These are phyloP conservation scores for Coelastrella sp. DNA, from an alignment of 139 green algal genomes.

Conservation along the genomic window DNA sequence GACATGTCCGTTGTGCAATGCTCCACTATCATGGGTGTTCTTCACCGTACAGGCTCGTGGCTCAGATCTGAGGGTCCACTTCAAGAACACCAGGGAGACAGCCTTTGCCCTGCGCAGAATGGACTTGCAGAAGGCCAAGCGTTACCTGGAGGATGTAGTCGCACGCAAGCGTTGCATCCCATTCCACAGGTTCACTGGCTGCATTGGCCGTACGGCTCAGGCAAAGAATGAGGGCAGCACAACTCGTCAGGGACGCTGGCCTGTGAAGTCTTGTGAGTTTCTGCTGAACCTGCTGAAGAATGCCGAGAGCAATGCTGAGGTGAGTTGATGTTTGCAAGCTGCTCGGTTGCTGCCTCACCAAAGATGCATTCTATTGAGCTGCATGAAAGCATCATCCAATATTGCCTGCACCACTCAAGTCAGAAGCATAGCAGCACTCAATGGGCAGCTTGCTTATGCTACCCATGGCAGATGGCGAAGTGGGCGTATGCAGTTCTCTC, in stretches of 20 bases:
- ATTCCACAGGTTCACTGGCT: slow-evolving; percentile 95
- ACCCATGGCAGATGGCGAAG: too few relatives aligned
- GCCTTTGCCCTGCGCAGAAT: slow-evolving; percentile 87
- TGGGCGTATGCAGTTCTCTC: too few relatives aligned
- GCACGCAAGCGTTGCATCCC: slow-evolving; percentile 93
- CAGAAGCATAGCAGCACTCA: too few relatives aligned
- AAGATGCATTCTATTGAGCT: too few relatives aligned
- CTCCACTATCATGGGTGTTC: background rate
- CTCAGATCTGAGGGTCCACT: slow-evolving; percentile 94
- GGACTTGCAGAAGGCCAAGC: slow-evolving; percentile 94
- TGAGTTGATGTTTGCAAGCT: too few relatives aligned
- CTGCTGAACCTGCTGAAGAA: slow-evolving; percentile 98
- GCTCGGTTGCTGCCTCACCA: too few relatives aligned
- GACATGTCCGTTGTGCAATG: too few relatives aligned
- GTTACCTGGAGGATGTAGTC: slow-evolving; percentile 96
- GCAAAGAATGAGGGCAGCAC: slow-evolving; percentile 86
- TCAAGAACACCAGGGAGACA: slow-evolving; percentile 98
- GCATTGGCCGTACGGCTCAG: slow-evolving; percentile 85
- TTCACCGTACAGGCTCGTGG: slow-evolving; percentile 77
- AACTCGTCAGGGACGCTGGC: slow-evolving; percentile 96
- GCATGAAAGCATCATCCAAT: too few relatives aligned
- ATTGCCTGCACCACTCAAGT: too few relatives aligned
- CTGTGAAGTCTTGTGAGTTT: slow-evolving; percentile 95
- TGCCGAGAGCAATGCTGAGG: slow-evolving; percentile 98
- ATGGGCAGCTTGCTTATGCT: too few relatives aligned